Percentiles rank a stretch among this genome's conserved stretches.
phyloP scores from a whole-genome alignment of 768 basidiomycete species.

The Hericium alpestre region DNA sequence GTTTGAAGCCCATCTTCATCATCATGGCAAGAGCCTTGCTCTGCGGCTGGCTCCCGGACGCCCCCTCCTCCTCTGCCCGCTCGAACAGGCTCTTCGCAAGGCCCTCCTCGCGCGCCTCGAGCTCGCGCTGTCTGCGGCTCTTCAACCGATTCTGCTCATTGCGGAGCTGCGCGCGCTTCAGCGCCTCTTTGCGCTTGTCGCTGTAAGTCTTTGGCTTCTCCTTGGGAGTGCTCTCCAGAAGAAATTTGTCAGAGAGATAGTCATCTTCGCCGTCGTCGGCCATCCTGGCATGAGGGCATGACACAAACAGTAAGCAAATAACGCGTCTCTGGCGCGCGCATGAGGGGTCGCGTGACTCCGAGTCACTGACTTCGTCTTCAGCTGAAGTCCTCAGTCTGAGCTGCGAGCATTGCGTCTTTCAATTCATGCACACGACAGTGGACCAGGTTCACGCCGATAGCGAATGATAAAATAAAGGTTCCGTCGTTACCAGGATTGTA shows the following conservation, averaged over 20 bases:
- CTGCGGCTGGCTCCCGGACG: slow-evolving; percentile 33
- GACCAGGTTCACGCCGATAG: neutral
- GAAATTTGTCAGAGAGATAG: slow-evolving; percentile 84
- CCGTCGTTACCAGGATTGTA: neutral
- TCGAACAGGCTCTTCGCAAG: slow-evolving; percentile 75
- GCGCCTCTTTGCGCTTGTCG: slow-evolving; percentile 58
- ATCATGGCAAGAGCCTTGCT: slow-evolving; percentile 83
- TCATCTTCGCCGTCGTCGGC: slow-evolving; percentile 78
- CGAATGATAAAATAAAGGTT: neutral
- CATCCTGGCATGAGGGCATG: neutral
- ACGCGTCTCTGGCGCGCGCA: neutral
- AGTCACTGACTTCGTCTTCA: neutral
- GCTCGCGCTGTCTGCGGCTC: slow-evolving; percentile 56
- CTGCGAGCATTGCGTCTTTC: neutral
- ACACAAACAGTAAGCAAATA: neutral
- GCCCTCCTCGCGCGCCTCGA: slow-evolving; percentile 68
- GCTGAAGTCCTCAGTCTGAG: neutral
- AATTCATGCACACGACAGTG: neutral
- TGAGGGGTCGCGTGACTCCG: neutral
- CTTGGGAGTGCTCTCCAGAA: slow-evolving; percentile 30
- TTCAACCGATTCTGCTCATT: slow-evolving; percentile 61
- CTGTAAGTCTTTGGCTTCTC: slow-evolving; percentile 53
- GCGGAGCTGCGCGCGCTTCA: slow-evolving; percentile 45
- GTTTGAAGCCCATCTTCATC: slow-evolving; percentile 91
- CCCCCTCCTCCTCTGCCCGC: slow-evolving; percentile 54